Conservation (phyloP, 2,329 filamentous ascomycete species). For the Cladosporium cucumerinum region DNA sequence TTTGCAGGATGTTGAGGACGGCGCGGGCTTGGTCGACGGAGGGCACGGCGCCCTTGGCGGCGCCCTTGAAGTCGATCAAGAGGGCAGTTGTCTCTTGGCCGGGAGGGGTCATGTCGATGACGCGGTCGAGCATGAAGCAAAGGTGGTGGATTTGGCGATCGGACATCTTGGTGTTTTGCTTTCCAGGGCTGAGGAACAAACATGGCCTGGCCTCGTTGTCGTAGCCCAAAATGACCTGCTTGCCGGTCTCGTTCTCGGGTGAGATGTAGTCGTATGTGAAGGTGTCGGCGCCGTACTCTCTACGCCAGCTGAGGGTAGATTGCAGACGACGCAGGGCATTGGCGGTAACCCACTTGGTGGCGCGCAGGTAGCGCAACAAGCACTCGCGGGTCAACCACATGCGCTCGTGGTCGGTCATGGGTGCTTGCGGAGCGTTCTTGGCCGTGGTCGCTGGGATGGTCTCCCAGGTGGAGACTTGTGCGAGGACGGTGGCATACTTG, state of each 20-base stretch:
- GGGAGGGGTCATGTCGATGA: slow-evolving; percentile 80
- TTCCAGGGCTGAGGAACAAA: slow-evolving; percentile 82
- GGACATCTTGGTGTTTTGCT: slow-evolving; percentile 86
- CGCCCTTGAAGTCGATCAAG: slow-evolving; percentile 86
- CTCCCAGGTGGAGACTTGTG: slow-evolving; percentile 67
- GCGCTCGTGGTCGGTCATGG: slow-evolving; percentile 74
- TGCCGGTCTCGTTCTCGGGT: slow-evolving; percentile 92
- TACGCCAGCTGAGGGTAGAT: slow-evolving; percentile 79
- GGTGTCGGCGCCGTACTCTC: slow-evolving; percentile 80
- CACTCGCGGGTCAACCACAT: slow-evolving; percentile 93
- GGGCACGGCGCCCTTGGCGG: slow-evolving; percentile 72
- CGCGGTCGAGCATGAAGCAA: slow-evolving; percentile 91
- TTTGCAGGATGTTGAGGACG: slow-evolving; percentile 87
- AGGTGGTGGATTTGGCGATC: slow-evolving; percentile 89
- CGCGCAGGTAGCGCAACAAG: slow-evolving; percentile 85
- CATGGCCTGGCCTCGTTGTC: slow-evolving; percentile 84
- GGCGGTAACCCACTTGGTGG: slow-evolving; percentile 80
- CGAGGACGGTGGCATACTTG: slow-evolving; percentile 78
- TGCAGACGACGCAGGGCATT: slow-evolving; percentile 77
- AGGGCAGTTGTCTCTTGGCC: slow-evolving; percentile 83
- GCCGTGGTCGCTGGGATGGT: slow-evolving; percentile 63
- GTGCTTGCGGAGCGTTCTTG: slow-evolving; percentile 55
- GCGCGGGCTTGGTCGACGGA: slow-evolving; percentile 73
- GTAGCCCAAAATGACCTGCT: slow-evolving; percentile 85
- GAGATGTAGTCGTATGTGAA: slow-evolving; percentile 85